Percentiles rank a stretch among this genome's conserved stretches.
Evolutionary conservation across 176 grass and related monocot genomes (phyloP).

Genomic region (Oryza rufipogon): DNA sequence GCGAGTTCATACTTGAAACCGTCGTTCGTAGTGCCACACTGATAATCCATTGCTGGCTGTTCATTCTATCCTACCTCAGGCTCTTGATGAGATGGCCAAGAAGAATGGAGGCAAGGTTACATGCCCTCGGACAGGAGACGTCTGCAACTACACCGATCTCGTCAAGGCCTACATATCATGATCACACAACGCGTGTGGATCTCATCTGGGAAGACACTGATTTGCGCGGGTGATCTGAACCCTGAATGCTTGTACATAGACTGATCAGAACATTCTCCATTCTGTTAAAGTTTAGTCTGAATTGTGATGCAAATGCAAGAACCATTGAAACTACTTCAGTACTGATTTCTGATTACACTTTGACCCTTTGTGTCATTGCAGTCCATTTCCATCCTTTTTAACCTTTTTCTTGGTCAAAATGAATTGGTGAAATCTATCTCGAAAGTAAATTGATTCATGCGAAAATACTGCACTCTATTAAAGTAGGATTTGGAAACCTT

Average conservation of each 20-base stretch:
- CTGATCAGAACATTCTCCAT: slow-evolving; percentile 16
- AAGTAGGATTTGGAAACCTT: neutral
- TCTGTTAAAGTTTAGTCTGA: slow-evolving; percentile 40
- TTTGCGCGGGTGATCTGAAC: neutral
- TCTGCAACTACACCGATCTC: slow-evolving; percentile 72
- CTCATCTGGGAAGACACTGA: neutral
- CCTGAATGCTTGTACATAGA: slow-evolving; percentile 53
- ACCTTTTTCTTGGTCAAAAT: neutral
- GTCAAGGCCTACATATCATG: slow-evolving; percentile 88
- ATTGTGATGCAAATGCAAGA: slow-evolving; percentile 31
- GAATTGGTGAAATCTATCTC: neutral
- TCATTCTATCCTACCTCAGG: slow-evolving; percentile 48
- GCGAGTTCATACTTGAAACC: neutral
- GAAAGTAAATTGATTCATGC: neutral
- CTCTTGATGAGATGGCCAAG: slow-evolving; percentile 91
- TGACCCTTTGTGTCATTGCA: neutral
- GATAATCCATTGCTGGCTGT: neutral
- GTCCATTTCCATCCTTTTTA: neutral
- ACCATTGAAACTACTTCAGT: neutral
- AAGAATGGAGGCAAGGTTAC: slow-evolving; percentile 80
- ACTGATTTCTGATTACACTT: neutral
- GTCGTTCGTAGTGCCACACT: neutral
- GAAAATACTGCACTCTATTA: neutral
- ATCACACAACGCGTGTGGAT: neutral
- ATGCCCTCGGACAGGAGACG: slow-evolving; percentile 75